Percentiles rank a stretch among this genome's conserved stretches.
phyloP scores from a whole-genome alignment of 192 early-diverging fungal species.

The Spizellomyces punctatus region DNA sequence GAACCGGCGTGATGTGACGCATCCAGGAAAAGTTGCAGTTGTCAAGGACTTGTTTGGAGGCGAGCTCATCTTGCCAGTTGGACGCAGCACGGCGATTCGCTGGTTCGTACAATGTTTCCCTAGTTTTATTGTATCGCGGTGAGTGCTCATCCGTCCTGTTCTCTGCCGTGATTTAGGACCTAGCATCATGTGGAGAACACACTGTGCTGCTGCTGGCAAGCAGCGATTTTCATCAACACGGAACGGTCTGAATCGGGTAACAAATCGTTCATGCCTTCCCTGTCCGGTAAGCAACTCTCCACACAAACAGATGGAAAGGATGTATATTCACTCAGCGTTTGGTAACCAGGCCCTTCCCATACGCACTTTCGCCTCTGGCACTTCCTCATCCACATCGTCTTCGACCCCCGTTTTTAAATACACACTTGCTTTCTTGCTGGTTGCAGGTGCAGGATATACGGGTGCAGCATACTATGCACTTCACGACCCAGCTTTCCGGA shows the following conservation, averaged over 20 bases:
- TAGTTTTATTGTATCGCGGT: too few species aligned
- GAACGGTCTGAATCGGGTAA: neutral
- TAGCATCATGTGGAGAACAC: slow-evolving; percentile 14
- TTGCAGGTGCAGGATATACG: slow-evolving; percentile 42
- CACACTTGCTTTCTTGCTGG: slow-evolving; percentile 14
- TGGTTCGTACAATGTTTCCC: too few species aligned
- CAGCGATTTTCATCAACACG: neutral
- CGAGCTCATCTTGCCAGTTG: too few species aligned
- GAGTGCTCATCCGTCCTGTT: too few species aligned
- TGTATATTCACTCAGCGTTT: too few species aligned
- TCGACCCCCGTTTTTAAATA: slow-evolving; percentile 23
- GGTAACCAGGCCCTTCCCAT: too few species aligned
- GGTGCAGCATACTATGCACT: slow-evolving; percentile 58
- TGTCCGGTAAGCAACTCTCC: too few species aligned
- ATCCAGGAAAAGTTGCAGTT: too few species aligned
- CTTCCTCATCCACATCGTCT: slow-evolving; percentile 2
- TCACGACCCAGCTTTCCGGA: slow-evolving; percentile 57
- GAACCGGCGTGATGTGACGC: too few species aligned
- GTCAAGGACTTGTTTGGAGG: too few species aligned
- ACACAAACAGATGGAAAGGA: neutral
- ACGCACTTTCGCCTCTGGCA: neutral
- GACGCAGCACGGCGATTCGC: too few species aligned
- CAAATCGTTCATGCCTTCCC: too few species aligned
- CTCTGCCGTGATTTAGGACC: neutral
- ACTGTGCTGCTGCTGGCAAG: slow-evolving; percentile 4